phyloP scores from a whole-genome alignment of 768 basidiomycete genomes.

The Ephemerocybe angulata region DNA sequence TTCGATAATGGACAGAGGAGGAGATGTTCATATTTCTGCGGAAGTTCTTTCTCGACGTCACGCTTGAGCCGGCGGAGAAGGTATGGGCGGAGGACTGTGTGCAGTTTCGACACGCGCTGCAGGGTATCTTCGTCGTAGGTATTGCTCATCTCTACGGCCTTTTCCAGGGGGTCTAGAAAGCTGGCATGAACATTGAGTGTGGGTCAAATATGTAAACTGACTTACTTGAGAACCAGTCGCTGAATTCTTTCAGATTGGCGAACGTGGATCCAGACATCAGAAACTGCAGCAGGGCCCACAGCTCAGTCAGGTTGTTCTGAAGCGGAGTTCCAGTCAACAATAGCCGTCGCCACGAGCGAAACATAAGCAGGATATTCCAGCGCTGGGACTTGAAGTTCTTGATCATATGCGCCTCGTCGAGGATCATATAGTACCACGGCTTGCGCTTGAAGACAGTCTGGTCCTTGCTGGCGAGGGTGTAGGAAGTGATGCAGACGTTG shows the following conservation, averaged over 20 bases:
- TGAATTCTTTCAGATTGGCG: slow-evolving; percentile 90
- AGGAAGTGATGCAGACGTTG: slow-evolving; percentile 94
- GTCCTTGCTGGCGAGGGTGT: slow-evolving; percentile 88
- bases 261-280: slow-evolving; percentile 87
- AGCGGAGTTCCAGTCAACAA: slow-evolving; percentile 94
- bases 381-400: slow-evolving; percentile 94
- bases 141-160: slow-evolving; percentile 84
- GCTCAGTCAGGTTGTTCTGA: slow-evolving; percentile 93
- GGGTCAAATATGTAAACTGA: no score
- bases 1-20: slow-evolving; percentile 86
- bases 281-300: slow-evolving; percentile 95
- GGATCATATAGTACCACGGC: slow-evolving; percentile 93
- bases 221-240: slow-evolving; percentile 95
- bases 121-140: slow-evolving; percentile 76
- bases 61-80: slow-evolving; percentile 92
- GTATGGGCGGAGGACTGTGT: slow-evolving; percentile 93
- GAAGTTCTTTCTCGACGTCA: slow-evolving; percentile 95
- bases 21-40: slow-evolving; percentile 90
- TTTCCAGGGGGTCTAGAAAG: slow-evolving; percentile 82
- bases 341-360: slow-evolving; percentile 80
- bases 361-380: slow-evolving; percentile 89
- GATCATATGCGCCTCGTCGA: slow-evolving; percentile 97
- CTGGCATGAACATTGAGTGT: no score
- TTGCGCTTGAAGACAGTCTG: slow-evolving; percentile 90
- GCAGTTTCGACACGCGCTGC: slow-evolving; percentile 83